These are phyloP conservation scores for Holtermannia corniformis DNA, from an alignment of 768 basidiomycete species.

Conservation along the genomic window DNA sequence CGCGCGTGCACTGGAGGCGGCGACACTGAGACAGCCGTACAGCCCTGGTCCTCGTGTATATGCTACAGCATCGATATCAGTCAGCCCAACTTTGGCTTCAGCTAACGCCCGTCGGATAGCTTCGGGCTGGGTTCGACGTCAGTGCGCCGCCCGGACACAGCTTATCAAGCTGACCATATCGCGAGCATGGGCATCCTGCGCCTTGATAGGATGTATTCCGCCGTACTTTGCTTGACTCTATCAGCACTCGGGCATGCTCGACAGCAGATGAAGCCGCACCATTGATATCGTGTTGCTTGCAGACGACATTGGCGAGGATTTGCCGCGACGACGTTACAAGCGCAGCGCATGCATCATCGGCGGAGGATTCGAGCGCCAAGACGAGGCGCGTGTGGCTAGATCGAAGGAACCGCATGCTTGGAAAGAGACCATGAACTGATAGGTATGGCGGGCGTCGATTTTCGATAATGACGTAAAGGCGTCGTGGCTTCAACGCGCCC, in stretches of 20 bases:
- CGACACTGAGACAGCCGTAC: constrained; percentile 67
- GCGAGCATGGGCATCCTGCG: constrained; percentile 66
- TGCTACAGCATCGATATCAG: constrained; percentile 73
- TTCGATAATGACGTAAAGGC: too few relatives aligned
- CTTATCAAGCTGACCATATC: constrained; percentile 56
- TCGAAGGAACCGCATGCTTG: too few relatives aligned
- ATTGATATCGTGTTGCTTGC: constrained; percentile 59
- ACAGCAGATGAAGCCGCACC: constrained; percentile 2
- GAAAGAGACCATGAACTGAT: too few relatives aligned
- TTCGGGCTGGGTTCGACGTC: constrained; percentile 51
- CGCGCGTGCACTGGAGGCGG: constrained; percentile 71
- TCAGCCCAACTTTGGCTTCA: constrained; percentile 54
- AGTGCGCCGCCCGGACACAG: not conserved
- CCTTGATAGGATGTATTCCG: constrained; percentile 47
- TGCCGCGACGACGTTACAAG: constrained; percentile 60
- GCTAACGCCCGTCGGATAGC: constrained; percentile 60
- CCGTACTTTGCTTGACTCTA: constrained; percentile 30
- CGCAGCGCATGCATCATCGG: constrained; percentile 89
- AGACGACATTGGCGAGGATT: constrained; percentile 73
- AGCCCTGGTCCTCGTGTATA: constrained; percentile 70
- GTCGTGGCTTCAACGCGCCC: too few relatives aligned
- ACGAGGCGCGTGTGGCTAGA: constrained; percentile 34
- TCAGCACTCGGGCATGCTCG: not conserved
- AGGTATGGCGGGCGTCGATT: too few relatives aligned
- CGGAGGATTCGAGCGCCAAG: constrained; percentile 65